Percentiles rank a stretch among this genome's conserved stretches.
Evolutionary conservation across 495 filamentous ascomycete genomes (phyloP).

Genomic region (Acidomyces sp.): DNA sequence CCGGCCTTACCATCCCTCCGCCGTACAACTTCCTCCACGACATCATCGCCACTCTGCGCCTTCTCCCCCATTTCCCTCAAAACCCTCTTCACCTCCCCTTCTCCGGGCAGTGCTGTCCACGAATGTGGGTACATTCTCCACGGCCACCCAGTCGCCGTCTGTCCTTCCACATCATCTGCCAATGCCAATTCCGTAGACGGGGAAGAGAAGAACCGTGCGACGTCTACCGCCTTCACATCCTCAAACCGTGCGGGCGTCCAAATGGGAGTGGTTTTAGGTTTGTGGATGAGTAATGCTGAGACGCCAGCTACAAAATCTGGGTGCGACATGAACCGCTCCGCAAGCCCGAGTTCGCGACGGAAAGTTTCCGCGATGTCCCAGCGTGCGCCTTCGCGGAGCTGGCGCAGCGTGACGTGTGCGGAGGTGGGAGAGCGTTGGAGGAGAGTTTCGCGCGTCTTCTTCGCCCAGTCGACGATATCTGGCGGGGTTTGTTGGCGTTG

Average conservation of each 20-base stretch:
- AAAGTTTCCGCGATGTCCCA: slow-evolving; percentile 80
- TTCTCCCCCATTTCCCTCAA: slow-evolving; percentile 33
- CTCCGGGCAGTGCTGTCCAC: slow-evolving; percentile 56
- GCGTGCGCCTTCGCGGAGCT: slow-evolving; percentile 57
- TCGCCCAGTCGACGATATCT: slow-evolving; percentile 48
- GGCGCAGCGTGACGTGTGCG: slow-evolving; percentile 65
- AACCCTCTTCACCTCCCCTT: slow-evolving; percentile 50
- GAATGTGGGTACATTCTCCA: slow-evolving; percentile 42
- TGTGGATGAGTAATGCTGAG: slow-evolving; percentile 55
- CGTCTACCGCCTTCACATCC: slow-evolving; percentile 39
- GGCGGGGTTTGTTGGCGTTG: slow-evolving; percentile 3
- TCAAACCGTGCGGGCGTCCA: slow-evolving; percentile 63
- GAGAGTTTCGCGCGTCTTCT: slow-evolving; percentile 56
- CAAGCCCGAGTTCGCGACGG: slow-evolving; percentile 65
- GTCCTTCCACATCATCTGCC: slow-evolving; percentile 27
- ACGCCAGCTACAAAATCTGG: slow-evolving; percentile 85
- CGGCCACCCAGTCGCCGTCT: slow-evolving; percentile 47
- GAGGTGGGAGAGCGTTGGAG: slow-evolving; percentile 66
- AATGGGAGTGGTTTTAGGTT: slow-evolving; percentile 41
- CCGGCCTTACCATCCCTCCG: slow-evolving; percentile 29
- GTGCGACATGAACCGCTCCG: slow-evolving; percentile 69
- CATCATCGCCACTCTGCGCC: slow-evolving; percentile 20
- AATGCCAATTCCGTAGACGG: slow-evolving; percentile 39
- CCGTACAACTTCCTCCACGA: slow-evolving; percentile 39
- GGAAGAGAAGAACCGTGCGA: slow-evolving; percentile 50